Conservation (phyloP, 805 yeast species). For the Ogataea populi-albae region DNA sequence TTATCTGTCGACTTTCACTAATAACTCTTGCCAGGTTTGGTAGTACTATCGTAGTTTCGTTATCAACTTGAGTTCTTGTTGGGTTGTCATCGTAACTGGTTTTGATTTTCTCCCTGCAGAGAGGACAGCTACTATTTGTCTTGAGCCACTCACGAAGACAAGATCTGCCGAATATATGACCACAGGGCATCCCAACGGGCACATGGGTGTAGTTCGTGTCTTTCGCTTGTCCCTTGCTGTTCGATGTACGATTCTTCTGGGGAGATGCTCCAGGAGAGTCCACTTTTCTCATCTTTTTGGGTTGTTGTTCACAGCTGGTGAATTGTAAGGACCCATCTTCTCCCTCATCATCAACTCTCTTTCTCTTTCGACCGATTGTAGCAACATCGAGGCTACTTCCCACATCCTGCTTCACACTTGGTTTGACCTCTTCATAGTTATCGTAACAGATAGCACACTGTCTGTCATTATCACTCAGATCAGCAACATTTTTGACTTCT, state of each 20-base stretch:
- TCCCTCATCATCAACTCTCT: slow-evolving; percentile 8
- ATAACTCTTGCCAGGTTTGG: slow-evolving; percentile 37
- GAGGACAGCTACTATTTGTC: slow-evolving; percentile 74
- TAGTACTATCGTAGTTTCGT: slow-evolving; percentile 33
- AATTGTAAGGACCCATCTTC: slow-evolving; percentile 3
- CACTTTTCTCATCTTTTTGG: slow-evolving; percentile 13
- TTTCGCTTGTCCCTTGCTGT: slow-evolving; percentile 22
- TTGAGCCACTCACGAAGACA: slow-evolving; percentile 85
- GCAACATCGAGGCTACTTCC: slow-evolving; percentile 5
- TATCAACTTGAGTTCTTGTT: slow-evolving; percentile 11
- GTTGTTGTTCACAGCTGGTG: slow-evolving; percentile 6
- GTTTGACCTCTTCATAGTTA: slow-evolving; percentile 35
- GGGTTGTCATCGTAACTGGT: slow-evolving; percentile 21
- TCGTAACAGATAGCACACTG: slow-evolving; percentile 69
- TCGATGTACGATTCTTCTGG: slow-evolving; percentile 11
- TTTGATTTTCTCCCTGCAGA: slow-evolving; percentile 66
- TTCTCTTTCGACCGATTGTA: slow-evolving; percentile 17
- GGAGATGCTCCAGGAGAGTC: slow-evolving; percentile 10
- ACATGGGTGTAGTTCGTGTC: slow-evolving; percentile 45
- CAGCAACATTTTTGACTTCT: slow-evolving; percentile 34
- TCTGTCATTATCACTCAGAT: slow-evolving; percentile 30
- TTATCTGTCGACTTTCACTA: slow-evolving; percentile 29
- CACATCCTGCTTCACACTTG: slow-evolving; percentile 10
- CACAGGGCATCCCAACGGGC: slow-evolving; percentile 78
- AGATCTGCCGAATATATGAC: slow-evolving; percentile 81